Conservation (phyloP, 208 protist species). For the Crithidia acanthocephali region DNA sequence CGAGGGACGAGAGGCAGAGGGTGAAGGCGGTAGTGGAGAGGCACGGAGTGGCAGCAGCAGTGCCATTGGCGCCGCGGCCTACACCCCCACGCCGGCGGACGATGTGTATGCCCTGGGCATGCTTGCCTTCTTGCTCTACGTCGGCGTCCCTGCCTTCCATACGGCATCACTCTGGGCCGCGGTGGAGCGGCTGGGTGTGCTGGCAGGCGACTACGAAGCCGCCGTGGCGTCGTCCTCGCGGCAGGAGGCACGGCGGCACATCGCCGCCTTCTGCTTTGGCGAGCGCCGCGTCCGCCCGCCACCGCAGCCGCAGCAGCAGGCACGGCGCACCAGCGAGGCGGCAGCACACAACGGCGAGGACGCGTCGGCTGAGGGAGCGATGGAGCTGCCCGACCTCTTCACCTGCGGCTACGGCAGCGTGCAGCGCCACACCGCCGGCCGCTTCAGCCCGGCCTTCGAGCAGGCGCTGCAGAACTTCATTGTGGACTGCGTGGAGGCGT, state of each 20-base stretch:
- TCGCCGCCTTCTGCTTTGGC: conserved; percentile 34
- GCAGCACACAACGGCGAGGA: no score
- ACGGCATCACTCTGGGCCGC: conserved; percentile 42
- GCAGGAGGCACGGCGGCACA: conserved; percentile 20
- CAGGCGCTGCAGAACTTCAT: conserved; percentile 39
- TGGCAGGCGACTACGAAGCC: conserved; percentile 27
- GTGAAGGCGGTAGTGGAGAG: background rate
- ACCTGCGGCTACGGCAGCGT: conserved; percentile 14
- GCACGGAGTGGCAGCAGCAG: background rate
- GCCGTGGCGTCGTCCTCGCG: conserved; percentile 21
- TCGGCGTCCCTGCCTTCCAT: conserved; percentile 72
- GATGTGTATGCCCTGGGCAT: conserved; percentile 85
- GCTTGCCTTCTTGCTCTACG: conserved; percentile 47
- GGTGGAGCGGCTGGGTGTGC: conserved; percentile 28
- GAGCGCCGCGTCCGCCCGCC: background rate
- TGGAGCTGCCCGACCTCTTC: conserved; percentile 11
- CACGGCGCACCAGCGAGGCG: no score
- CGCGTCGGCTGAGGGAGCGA: no score
- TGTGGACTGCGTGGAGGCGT: conserved; percentile 44
- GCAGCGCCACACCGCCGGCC: conserved; percentile 22
- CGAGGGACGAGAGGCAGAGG: background rate
- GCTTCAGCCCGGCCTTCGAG: conserved; percentile 29
- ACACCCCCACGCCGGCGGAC: conserved; percentile 38
- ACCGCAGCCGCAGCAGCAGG: background rate
- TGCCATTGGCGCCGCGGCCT: background rate